Evolutionary conservation across 352 stramenopile species (phyloP).

Genomic region (Phytopythium montanum): DNA sequence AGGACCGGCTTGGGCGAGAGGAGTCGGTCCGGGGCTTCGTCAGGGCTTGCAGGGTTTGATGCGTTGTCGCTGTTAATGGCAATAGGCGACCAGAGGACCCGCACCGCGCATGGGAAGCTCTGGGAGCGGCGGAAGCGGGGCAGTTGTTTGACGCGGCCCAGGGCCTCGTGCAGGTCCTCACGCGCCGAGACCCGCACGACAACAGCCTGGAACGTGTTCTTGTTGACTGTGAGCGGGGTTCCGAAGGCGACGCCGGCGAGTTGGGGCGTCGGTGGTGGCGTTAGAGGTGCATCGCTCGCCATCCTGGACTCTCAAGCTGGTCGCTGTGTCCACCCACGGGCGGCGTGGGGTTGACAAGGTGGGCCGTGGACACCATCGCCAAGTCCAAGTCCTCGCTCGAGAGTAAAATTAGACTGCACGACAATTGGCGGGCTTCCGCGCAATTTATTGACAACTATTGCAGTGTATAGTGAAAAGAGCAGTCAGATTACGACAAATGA

Average conservation of each 20-base stretch:
- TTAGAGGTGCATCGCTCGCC: background rate
- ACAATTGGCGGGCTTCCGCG: no score
- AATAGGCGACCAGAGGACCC: slow-evolving; percentile 17
- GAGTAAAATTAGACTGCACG: background rate
- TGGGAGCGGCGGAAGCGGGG: slow-evolving; percentile 41
- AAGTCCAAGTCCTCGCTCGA: no score
- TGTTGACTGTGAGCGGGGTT: slow-evolving; percentile 52
- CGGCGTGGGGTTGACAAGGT: background rate
- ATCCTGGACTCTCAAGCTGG: background rate
- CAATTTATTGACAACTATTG: no score
- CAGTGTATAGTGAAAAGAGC: no score
- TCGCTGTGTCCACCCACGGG: background rate
- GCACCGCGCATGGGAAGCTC: slow-evolving; percentile 44
- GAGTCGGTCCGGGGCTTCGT: background rate
- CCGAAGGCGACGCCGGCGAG: slow-evolving; percentile 26
- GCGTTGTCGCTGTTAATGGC: background rate
- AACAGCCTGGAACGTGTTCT: slow-evolving; percentile 69
- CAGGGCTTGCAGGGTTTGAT: background rate
- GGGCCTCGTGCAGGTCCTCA: slow-evolving; percentile 17
- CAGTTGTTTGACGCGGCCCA: slow-evolving; percentile 25
- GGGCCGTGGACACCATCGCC: background rate
- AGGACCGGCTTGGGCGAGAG: slow-evolving; percentile 1
- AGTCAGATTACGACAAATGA: no score
- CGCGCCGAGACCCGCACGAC: slow-evolving; percentile 35
- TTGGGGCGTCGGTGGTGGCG: background rate